Percentiles rank a stretch among this genome's conserved stretches.
Conservation (phyloP, 257 asterid species). For the Primulina eburnea region DNA sequence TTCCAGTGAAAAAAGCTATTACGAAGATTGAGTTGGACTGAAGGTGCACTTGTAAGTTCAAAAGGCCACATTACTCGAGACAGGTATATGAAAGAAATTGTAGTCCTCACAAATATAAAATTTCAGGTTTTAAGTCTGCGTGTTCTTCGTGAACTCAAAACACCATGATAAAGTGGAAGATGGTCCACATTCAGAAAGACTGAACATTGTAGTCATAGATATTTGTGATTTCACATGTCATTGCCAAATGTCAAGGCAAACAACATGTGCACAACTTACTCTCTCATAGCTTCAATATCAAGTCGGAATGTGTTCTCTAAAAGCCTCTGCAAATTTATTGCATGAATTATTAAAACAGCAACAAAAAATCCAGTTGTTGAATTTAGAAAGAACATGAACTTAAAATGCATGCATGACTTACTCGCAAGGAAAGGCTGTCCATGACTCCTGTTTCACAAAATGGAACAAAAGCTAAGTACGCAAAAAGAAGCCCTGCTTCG, state of each 20-base stretch:
- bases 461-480: slow-evolving; percentile 74
- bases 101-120: background rate
- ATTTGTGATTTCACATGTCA: background rate
- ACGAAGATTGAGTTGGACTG: background rate
- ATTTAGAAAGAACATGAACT: slow-evolving; percentile 17
- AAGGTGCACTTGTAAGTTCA: background rate
- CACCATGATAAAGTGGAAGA: no score
- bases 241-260: background rate
- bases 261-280: slow-evolving; percentile 45
- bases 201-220: background rate
- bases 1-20: background rate
- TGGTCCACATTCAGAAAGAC: background rate
- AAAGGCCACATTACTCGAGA: background rate
- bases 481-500: slow-evolving; percentile 92
- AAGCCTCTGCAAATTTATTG: slow-evolving; percentile 64
- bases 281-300: slow-evolving; percentile 82
- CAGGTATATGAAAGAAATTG: background rate
- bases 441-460: slow-evolving; percentile 81
- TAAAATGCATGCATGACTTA: slow-evolving; percentile 31
- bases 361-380: background rate
- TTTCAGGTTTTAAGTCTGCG: no score
- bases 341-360: slow-evolving; percentile 8
- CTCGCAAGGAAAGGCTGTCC: slow-evolving; percentile 83
- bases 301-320: slow-evolving; percentile 82
- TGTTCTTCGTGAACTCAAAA: no score